Conservation (phyloP, 768 basidiomycete species). For the Xanthoconium stramineum region DNA sequence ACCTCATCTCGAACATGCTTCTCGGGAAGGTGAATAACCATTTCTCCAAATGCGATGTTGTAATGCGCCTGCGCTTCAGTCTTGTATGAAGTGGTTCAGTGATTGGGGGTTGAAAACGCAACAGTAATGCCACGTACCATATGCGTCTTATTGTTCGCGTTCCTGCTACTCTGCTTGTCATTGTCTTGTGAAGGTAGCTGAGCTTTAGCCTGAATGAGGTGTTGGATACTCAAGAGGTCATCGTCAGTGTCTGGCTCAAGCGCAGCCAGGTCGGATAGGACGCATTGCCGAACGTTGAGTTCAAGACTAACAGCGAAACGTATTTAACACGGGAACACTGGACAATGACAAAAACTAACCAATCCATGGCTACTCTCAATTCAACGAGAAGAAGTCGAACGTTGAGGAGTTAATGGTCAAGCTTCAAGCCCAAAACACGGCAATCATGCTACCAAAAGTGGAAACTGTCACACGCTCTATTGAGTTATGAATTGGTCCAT, state of each 20-base stretch:
- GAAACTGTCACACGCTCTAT: not conserved
- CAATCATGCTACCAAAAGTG: constrained; percentile 1
- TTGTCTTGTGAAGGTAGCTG: constrained; percentile 36
- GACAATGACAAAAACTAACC: constrained; percentile 32
- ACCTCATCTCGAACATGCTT: constrained; percentile 48
- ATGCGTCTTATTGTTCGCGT: constrained; percentile 34
- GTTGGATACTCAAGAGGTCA: constrained; percentile 45
- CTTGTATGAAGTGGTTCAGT: constrained; percentile 37
- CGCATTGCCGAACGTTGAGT: constrained; percentile 71
- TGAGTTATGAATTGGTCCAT: too few relatives aligned
- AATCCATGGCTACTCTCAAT: constrained; percentile 40
- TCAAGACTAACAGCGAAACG: constrained; percentile 51
- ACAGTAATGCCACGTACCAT: constrained; percentile 47
- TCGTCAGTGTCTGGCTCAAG: constrained; percentile 49
- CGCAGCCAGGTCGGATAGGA: constrained; percentile 70
- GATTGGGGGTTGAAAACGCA: not conserved
- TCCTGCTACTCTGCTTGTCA: constrained; percentile 13
- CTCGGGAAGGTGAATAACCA: constrained; percentile 63
- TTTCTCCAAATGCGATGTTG: constrained; percentile 80
- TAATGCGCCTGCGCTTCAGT: constrained; percentile 70
- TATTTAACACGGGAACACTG: not conserved
- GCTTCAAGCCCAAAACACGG: not conserved
- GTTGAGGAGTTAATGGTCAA: too few relatives aligned
- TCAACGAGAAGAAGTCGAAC: not conserved
- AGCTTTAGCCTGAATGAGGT: constrained; percentile 61